Percentiles rank a stretch among this genome's conserved stretches.
Conservation (phyloP, 2,329 filamentous ascomycete species). For the Thielaviopsis ethacetica region DNA sequence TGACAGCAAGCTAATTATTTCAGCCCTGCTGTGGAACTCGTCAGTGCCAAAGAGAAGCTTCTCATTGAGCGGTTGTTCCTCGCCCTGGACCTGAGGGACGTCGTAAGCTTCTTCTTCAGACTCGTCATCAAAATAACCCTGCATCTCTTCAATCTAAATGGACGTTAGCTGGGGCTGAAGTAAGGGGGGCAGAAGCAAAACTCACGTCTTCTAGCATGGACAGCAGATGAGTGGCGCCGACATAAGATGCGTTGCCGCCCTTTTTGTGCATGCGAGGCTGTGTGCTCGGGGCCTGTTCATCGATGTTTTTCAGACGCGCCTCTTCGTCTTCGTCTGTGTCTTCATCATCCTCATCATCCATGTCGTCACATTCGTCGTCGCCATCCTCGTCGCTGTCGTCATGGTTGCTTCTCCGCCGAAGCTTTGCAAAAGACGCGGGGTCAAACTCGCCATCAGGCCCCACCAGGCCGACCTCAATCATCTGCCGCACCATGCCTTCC, state of each 20-base stretch:
- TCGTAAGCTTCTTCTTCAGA: slow-evolving; percentile 18
- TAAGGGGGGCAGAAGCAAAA: slow-evolving; percentile 1
- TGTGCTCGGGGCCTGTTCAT: slow-evolving; percentile 15
- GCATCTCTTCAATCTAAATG: slow-evolving; percentile 39
- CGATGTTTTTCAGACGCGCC: slow-evolving; percentile 27
- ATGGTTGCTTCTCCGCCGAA: neutral
- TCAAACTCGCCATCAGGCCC: slow-evolving; percentile 1
- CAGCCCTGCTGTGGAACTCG: slow-evolving; percentile 25
- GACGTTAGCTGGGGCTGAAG: neutral
- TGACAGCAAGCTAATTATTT: slow-evolving; percentile 32
- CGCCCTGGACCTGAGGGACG: slow-evolving; percentile 14
- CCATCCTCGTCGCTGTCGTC: slow-evolving; percentile 10
- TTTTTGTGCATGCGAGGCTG: neutral
- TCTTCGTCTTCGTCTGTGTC: neutral
- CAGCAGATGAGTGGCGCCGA: slow-evolving; percentile 44
- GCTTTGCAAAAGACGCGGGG: neutral
- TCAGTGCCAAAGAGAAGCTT: slow-evolving; percentile 26
- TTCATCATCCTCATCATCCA: neutral
- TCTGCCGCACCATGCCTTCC: slow-evolving; percentile 39
- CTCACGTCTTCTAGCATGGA: slow-evolving; percentile 43
- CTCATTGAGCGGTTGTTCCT: slow-evolving; percentile 22
- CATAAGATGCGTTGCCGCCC: slow-evolving; percentile 30
- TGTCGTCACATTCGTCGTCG: neutral
- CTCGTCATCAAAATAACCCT: slow-evolving; percentile 37
- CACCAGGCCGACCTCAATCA: slow-evolving; percentile 28